These are phyloP conservation scores for Lentinula sp. DNA, from an alignment of 768 basidiomycete genomes.

Conservation along the genomic window DNA sequence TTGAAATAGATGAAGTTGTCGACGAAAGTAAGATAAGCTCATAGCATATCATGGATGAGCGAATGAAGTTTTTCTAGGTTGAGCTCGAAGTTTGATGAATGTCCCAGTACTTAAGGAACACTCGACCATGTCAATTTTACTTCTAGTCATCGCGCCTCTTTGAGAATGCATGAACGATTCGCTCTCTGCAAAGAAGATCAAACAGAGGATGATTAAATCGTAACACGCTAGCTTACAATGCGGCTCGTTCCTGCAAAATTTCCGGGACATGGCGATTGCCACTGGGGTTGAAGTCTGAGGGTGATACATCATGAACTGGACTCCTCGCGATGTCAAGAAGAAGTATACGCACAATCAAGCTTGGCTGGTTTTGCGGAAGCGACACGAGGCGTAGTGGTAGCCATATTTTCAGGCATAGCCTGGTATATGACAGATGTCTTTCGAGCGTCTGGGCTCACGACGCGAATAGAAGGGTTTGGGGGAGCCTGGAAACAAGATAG, in stretches of 20 bases:
- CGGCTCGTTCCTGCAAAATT: not conserved
- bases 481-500: not conserved
- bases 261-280: not conserved
- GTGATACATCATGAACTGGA: too few relatives aligned
- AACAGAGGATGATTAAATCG: not conserved
- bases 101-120: too few relatives aligned
- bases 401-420: not conserved
- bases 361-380: not conserved
- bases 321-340: not conserved
- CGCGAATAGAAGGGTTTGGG: not conserved
- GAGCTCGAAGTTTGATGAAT: too few relatives aligned
- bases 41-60: too few relatives aligned
- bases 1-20: too few relatives aligned
- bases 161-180: not conserved
- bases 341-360: not conserved
- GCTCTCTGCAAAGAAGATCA: not conserved
- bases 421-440: not conserved
- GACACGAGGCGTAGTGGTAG: not conserved
- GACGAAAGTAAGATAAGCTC: too few relatives aligned
- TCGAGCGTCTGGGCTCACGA: not conserved
- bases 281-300: not conserved
- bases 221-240: not conserved
- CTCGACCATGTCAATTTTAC: too few relatives aligned
- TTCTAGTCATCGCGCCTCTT: not conserved
- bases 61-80: too few relatives aligned